phyloP scores from a whole-genome alignment of 768 basidiomycete genomes.

The Phaeolepiota aurea region DNA sequence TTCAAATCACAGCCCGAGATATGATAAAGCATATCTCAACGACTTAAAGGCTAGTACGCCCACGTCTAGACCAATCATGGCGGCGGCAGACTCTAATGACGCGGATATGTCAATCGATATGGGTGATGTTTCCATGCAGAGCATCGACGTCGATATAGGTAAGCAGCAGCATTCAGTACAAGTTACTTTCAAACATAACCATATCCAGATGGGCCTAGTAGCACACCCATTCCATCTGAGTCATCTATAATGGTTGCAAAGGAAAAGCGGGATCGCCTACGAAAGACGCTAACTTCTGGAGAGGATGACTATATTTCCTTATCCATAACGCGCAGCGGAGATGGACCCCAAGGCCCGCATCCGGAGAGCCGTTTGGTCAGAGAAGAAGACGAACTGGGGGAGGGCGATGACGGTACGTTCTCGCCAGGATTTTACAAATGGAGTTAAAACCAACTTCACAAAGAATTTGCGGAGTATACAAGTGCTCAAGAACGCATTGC shows the following conservation, averaged over 20 bases:
- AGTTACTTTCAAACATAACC: neutral
- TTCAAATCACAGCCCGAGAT: constrained; percentile 47
- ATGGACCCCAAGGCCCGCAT: constrained; percentile 63
- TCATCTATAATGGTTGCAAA: constrained; percentile 67
- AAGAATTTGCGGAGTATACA: constrained; percentile 83
- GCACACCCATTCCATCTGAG: constrained; percentile 55
- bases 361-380: constrained; percentile 76
- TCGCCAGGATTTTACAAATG: too few species aligned
- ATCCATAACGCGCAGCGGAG: constrained; percentile 49
- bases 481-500: constrained; percentile 84
- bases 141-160: constrained; percentile 18
- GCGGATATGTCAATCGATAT: constrained; percentile 39
- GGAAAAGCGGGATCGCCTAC: constrained; percentile 65
- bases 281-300: constrained; percentile 33
- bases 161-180: neutral
- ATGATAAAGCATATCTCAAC: constrained; percentile 65
- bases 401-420: constrained; percentile 78
- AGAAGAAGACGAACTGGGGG: constrained; percentile 84
- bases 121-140: constrained; percentile 29
- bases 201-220: constrained; percentile 19
- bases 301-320: constrained; percentile 76
- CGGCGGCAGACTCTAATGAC: constrained; percentile 34
- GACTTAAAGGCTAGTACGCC: constrained; percentile 76
- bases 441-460: too few species aligned
- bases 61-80: constrained; percentile 35